These are phyloP conservation scores for Rhizophagus clarus DNA, from an alignment of 192 early-diverging fungal genomes.

Conservation along the genomic window DNA sequence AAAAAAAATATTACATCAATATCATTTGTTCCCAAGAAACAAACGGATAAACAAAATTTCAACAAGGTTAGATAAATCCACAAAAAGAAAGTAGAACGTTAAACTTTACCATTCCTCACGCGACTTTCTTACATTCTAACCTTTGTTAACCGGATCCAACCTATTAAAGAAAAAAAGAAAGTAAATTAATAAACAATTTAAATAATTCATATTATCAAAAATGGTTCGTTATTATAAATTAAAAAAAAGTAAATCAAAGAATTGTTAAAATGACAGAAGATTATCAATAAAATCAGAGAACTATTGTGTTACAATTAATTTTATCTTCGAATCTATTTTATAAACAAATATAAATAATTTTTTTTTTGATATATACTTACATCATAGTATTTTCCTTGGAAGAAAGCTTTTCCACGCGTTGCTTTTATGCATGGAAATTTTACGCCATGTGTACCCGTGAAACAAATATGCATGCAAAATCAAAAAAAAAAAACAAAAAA, in stretches of 20 bases:
- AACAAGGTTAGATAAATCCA: background rate
- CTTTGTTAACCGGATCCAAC: background rate
- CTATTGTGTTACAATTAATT: too few relatives aligned
- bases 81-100: background rate
- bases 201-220: background rate
- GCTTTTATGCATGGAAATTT: background rate
- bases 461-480: background rate
- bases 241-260: background rate
- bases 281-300: too few relatives aligned
- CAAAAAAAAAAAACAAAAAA: too few relatives aligned
- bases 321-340: too few relatives aligned
- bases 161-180: background rate
- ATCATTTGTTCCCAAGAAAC: background rate
- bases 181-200: background rate
- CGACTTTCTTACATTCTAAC: background rate
- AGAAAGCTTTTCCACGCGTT: background rate
- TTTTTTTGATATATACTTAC: background rate
- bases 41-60: background rate
- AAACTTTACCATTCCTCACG: background rate
- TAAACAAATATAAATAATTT: too few relatives aligned
- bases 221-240: background rate
- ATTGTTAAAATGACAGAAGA: too few relatives aligned
- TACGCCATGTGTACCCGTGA: background rate
- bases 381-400: background rate
- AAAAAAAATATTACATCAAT: too few relatives aligned